Evolutionary conservation across 441 rosid species (phyloP).

Genomic region (Isatis lusitanica): DNA sequence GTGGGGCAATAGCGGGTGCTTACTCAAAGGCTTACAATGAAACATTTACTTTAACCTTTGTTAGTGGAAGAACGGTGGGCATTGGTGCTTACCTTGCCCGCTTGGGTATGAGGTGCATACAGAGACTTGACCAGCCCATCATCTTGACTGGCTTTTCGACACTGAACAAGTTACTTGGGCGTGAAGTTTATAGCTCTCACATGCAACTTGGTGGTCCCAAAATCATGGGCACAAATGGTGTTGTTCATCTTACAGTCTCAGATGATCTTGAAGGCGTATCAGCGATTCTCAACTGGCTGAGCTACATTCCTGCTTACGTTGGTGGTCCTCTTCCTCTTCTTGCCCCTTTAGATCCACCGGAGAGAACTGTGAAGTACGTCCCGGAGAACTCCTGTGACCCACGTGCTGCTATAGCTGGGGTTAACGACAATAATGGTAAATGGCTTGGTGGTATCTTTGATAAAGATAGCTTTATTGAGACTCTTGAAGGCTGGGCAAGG

Average conservation of each 20-base stretch:
- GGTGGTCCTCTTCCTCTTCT: conserved; percentile 85
- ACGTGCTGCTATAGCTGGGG: conserved; percentile 90
- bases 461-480: conserved; percentile 90
- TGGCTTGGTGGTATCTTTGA: conserved; percentile 99
- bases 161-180: conserved; percentile 96
- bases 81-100: conserved; percentile 99
- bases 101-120: conserved; percentile 99
- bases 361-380: conserved; percentile 82
- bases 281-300: conserved; percentile 93
- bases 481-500: conserved; percentile 99
- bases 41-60: conserved; percentile 94
- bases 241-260: conserved; percentile 97
- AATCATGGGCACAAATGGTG: conserved; percentile 99
- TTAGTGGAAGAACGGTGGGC: conserved; percentile 96
- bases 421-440: conserved; percentile 62
- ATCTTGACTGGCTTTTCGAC: conserved; percentile 99
- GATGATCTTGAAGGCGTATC: conserved; percentile 97
- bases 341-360: conserved; percentile 73
- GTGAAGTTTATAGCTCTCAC: conserved; percentile 99
- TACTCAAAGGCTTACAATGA: conserved; percentile 96
- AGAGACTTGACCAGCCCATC: conserved; percentile 98
- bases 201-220: conserved; percentile 99
- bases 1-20: conserved; percentile 99
- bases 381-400: conserved; percentile 97
- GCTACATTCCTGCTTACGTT: conserved; percentile 73